These are phyloP conservation scores for Diaporthe caulivora DNA, from an alignment of 2,329 filamentous ascomycete species.

Conservation along the genomic window DNA sequence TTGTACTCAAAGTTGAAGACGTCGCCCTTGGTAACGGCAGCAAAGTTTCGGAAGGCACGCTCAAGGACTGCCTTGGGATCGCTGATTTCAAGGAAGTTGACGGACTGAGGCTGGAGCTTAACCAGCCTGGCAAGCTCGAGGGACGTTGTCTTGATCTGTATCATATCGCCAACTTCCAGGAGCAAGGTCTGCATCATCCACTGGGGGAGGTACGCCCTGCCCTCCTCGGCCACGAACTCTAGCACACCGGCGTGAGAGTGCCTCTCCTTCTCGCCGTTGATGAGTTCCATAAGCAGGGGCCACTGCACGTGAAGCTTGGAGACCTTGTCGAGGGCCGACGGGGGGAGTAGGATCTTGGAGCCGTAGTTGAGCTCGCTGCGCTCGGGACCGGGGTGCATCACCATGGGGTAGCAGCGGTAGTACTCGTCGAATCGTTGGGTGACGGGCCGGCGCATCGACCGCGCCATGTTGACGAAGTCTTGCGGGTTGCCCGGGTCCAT, in stretches of 20 bases:
- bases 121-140: constrained; percentile 91
- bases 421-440: constrained; percentile 95
- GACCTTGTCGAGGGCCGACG: constrained; percentile 95
- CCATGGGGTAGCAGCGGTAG: constrained; percentile 95
- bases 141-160: constrained; percentile 95
- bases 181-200: constrained; percentile 97
- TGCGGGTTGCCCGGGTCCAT: constrained; percentile 63
- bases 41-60: constrained; percentile 67
- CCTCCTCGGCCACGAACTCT: constrained; percentile 98
- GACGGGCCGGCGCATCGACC: constrained; percentile 59
- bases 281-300: constrained; percentile 95
- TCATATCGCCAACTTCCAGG: constrained; percentile 91
- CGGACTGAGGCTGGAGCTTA: constrained; percentile 95
- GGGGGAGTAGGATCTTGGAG: constrained; percentile 97
- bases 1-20: constrained; percentile 98
- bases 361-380: constrained; percentile 93
- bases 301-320: constrained; percentile 96
- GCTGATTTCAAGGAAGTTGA: constrained; percentile 94
- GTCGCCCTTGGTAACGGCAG: constrained; percentile 75
- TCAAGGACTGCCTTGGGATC: constrained; percentile 98
- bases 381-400: constrained; percentile 93
- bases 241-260: constrained; percentile 94
- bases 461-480: constrained; percentile 63
- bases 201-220: constrained; percentile 93
- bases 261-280: constrained; percentile 84